A percentile compares a stretch with the other conserved stretches of the same genome.
Evolutionary conservation across 768 basidiomycete genomes (phyloP).

Genomic region (Tricholomella constricta): DNA sequence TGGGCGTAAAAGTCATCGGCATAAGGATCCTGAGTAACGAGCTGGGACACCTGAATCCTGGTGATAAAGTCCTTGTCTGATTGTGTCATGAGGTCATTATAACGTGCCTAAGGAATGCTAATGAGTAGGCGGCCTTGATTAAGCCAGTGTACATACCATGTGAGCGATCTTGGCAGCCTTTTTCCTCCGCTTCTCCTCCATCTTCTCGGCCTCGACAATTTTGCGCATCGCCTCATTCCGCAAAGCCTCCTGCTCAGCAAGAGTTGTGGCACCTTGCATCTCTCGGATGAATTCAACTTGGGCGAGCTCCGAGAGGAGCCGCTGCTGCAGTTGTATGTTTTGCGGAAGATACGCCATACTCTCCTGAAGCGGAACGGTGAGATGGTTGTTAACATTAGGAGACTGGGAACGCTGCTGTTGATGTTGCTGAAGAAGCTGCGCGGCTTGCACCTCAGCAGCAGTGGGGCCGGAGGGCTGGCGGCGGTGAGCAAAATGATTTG

Average conservation of each 20-base stretch:
- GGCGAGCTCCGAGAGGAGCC: slow-evolving; percentile 74
- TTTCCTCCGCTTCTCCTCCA: slow-evolving; percentile 81
- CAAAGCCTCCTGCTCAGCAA: slow-evolving; percentile 68
- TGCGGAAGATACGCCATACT: slow-evolving; percentile 58
- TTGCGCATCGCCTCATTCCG: slow-evolving; percentile 82
- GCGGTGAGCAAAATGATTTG: slow-evolving; percentile 37
- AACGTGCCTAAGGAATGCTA: slow-evolving; percentile 64
- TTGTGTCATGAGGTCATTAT: slow-evolving; percentile 95
- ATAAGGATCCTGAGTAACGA: slow-evolving; percentile 96
- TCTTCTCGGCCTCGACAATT: slow-evolving; percentile 87
- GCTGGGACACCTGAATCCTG: slow-evolving; percentile 96
- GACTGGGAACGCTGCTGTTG: slow-evolving; percentile 49
- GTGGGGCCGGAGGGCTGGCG: slow-evolving; percentile 47
- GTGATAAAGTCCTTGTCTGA: slow-evolving; percentile 99
- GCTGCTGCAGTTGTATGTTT: slow-evolving; percentile 72
- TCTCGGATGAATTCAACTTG: slow-evolving; percentile 69
- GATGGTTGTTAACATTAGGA: slow-evolving; percentile 37
- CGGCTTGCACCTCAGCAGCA: slow-evolving; percentile 50
- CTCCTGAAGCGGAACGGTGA: slow-evolving; percentile 49
- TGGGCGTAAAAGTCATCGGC: slow-evolving; percentile 99
- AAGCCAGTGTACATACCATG: slow-evolving; percentile 56
- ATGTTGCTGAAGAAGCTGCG: slow-evolving; percentile 40
- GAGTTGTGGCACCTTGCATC: slow-evolving; percentile 55
- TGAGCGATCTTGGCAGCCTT: slow-evolving; percentile 86
- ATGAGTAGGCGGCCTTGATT: slow-evolving; percentile 7